These are phyloP conservation scores for Fusarium annulatum DNA, from an alignment of 2,329 filamentous ascomycete species.

Conservation along the genomic window DNA sequence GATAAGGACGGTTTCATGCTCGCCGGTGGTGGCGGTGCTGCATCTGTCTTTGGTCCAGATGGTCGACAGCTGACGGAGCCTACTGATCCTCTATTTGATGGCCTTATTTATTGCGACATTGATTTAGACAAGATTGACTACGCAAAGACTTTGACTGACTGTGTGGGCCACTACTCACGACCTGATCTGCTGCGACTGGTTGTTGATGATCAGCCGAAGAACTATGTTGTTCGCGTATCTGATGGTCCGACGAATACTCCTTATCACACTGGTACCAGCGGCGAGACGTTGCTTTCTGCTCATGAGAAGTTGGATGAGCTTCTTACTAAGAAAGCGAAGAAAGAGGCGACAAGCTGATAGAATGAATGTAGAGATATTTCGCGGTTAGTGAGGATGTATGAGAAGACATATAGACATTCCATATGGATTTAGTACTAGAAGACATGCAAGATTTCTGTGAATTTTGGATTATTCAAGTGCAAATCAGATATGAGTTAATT, in stretches of 20 bases:
- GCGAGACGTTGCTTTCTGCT: not conserved
- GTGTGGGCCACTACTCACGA: slow-evolving; percentile 48
- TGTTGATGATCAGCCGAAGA: not conserved
- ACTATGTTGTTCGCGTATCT: not conserved
- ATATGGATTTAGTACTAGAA: too few species aligned
- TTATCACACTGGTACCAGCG: not conserved
- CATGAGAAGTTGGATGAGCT: not conserved
- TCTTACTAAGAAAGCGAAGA: rapidly evolving
- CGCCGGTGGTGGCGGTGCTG: slow-evolving; percentile 26
- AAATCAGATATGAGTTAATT: not conserved
- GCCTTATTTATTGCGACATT: slow-evolving; percentile 52
- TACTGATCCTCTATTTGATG: slow-evolving; percentile 45
- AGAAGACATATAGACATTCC: not conserved
- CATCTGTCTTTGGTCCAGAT: slow-evolving; percentile 48
- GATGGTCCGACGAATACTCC: not conserved
- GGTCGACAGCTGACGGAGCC: slow-evolving; percentile 44
- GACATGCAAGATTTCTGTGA: too few species aligned
- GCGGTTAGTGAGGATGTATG: not conserved
- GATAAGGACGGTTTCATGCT: slow-evolving; percentile 32
- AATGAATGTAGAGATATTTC: rapidly evolving
- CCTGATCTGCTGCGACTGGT: slow-evolving; percentile 52
- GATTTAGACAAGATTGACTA: slow-evolving; percentile 41
- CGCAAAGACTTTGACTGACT: slow-evolving; percentile 50
- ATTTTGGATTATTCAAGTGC: too few species aligned
- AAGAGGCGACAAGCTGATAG: not conserved